Base-by-base conservation (phyloP, 139 green algal species). In the Coelastrella sp. region DNA sequence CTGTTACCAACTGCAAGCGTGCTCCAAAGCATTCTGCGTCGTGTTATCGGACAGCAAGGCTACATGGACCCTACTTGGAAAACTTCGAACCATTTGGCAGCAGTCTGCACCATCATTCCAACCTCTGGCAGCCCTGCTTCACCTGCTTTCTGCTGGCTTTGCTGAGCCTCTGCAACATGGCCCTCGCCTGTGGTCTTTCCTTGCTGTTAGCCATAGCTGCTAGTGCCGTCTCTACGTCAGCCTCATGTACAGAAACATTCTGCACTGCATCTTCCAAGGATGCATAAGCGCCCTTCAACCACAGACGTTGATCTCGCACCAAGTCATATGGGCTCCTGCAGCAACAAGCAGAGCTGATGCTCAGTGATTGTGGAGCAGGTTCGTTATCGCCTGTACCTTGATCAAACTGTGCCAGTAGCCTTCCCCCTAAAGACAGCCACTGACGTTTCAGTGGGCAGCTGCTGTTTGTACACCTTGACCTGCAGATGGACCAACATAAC, bases 261-360 rank as follows among this genome's bases (percentile, higher is more conserved):
- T 34, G 1, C 17, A 81, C 7, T 4, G 73, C 50, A 17, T 81
- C 73, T 30, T 66, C 48, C 3, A 81, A 34, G 9, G 41, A 79
- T 15, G 2, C 0, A 15, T 62, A 77, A 0, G 63, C 78, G 15
- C 19, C 53, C 38, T 63, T 37, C 13, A 45, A 13, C 78, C 78
- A 85, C 8, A 79, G 32, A 13, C n/a, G 8, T 2, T 27, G 15
- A 37, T 85, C 78, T 21, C 63, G 23, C 1, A 43, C 59, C 5
- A 85, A 27, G 64, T 85, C 78, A 0, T 81, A 81, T 9, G 73
- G 73, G 32, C 32, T 51, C 73, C 73, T 81, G 50, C 73, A 35
- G 50, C 32, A 41, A 5, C 19, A 27, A 53, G 37, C 32, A 41
- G 2, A 4, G 64, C 64, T 23, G 11, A 27, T 57, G 2, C 19